Evolutionary conservation across 805 yeast species (phyloP).

Genomic region (Zygosaccharomyces kombuchaensis): DNA sequence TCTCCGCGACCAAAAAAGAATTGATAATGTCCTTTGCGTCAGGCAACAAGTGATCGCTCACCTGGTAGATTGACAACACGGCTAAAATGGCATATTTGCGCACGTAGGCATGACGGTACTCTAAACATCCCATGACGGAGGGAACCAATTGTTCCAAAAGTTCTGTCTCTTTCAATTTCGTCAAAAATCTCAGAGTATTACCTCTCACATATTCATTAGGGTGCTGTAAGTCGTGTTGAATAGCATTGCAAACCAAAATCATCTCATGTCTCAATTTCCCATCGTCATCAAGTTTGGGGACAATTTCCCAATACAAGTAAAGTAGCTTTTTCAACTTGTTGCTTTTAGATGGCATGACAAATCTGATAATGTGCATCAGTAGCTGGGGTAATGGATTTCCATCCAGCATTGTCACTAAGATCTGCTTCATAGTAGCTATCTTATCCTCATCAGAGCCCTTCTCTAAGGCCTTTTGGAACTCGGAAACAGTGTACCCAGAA

Average conservation of each 20-base stretch:
- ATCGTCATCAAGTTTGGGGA: slow-evolving; percentile 81
- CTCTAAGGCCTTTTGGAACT: slow-evolving; percentile 74
- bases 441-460: slow-evolving; percentile 86
- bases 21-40: slow-evolving; percentile 88
- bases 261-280: slow-evolving; percentile 96
- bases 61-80: slow-evolving; percentile 72
- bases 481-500: slow-evolving; percentile 58
- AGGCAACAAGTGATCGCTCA: slow-evolving; percentile 82
- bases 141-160: slow-evolving; percentile 94
- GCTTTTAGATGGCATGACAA: slow-evolving; percentile 91
- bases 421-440: slow-evolving; percentile 83
- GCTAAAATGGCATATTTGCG: slow-evolving; percentile 96
- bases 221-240: slow-evolving; percentile 95
- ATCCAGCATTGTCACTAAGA: slow-evolving; percentile 80
- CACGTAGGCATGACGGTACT: slow-evolving; percentile 96
- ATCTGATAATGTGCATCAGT: slow-evolving; percentile 94
- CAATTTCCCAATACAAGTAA: slow-evolving; percentile 96
- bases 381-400: slow-evolving; percentile 91
- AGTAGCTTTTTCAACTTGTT: slow-evolving; percentile 88
- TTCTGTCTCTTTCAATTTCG: slow-evolving; percentile 89
- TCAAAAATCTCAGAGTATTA: slow-evolving; percentile 84
- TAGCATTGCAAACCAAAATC: slow-evolving; percentile 97
- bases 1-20: slow-evolving; percentile 71
- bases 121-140: slow-evolving; percentile 82
- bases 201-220: slow-evolving; percentile 98